These are phyloP conservation scores for Tulasnella calospora DNA, from an alignment of 768 basidiomycete genomes.

Conservation along the genomic window DNA sequence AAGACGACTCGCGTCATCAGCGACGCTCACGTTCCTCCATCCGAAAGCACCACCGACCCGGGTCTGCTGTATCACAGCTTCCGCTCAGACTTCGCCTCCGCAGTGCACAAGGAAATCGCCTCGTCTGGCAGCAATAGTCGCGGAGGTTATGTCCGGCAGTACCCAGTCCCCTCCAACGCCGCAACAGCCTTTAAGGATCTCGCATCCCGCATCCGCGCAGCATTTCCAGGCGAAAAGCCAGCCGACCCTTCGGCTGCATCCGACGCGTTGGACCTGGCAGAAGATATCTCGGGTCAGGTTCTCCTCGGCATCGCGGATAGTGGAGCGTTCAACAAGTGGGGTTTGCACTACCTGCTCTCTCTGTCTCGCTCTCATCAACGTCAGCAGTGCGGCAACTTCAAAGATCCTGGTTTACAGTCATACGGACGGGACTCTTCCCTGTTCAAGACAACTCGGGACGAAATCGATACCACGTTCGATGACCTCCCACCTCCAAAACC, in stretches of 20 bases:
- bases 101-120: not conserved
- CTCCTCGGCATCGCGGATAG: constrained; percentile 19
- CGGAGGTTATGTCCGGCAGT: not conserved
- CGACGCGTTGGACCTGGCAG: constrained; percentile 26
- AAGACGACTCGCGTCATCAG: not conserved
- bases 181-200: not conserved
- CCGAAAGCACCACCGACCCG: constrained; percentile 5
- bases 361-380: constrained; percentile 30
- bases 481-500: constrained; percentile 29
- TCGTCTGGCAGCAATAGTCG: not conserved
- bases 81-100: not conserved
- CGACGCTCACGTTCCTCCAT: not conserved
- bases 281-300: constrained; percentile 28
- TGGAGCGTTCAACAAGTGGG: constrained; percentile 25
- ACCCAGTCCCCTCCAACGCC: not conserved
- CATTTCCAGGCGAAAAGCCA: constrained; percentile 11
- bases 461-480: constrained; percentile 29
- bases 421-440: constrained; percentile 28
- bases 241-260: not conserved
- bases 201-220: not conserved
- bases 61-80: not conserved
- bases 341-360: constrained; percentile 28
- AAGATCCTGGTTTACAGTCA: constrained; percentile 27
- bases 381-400: constrained; percentile 30
- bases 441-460: constrained; percentile 25